Evolutionary conservation across 2,329 filamentous ascomycete species (phyloP), one percentile per base, ranked within the genome.

Genomic region (Gyromitra esculenta): DNA sequence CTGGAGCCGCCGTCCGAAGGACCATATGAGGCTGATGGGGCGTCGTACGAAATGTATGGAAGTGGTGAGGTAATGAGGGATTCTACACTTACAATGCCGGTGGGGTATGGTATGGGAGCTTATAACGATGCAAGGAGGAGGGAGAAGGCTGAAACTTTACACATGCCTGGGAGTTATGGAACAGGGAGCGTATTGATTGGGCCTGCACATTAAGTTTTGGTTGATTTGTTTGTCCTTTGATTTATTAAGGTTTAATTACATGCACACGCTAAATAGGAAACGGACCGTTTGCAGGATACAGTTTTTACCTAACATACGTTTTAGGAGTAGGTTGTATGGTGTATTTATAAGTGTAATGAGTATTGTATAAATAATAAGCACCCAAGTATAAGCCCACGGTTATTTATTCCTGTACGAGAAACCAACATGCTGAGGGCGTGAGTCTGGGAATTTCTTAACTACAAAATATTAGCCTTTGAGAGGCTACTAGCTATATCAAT

Each of bases 31-130:
- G n/a, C 18, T 13, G 43, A 57, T 18, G 48, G 35, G 9, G 56
- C 62, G 13, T 9, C 59, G 8, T 64, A 64, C 18, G 68, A 64
- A 8, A 48, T 37, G 5, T 63, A 71, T 15, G 57, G 57, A n/a
- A 56, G 48, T 41, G 48, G 68, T 0, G 59, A 64, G 13, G n/a
- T 65, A 37, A 31, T 18, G 50, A 5, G 21, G 11, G 66, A 62
- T 37, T 50, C 56, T 52, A 13, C 57, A 6, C 11, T 15, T 8
- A 2, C 52, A 21, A 31, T 56, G 57, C 25, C 13, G 37, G 57
- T 2, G 45, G 59, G 15, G 13, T 39, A 63, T 63, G 60, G 9
- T 1, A 21, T 4, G 15, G 54, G 65, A 15, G 31, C 25, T 25
- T 45, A 52, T 37, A 41, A 6, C 5, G 25, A 21, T 56, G 13